Conservation (phyloP, 495 filamentous ascomycete genomes). For the Penicillium desertorum region DNA sequence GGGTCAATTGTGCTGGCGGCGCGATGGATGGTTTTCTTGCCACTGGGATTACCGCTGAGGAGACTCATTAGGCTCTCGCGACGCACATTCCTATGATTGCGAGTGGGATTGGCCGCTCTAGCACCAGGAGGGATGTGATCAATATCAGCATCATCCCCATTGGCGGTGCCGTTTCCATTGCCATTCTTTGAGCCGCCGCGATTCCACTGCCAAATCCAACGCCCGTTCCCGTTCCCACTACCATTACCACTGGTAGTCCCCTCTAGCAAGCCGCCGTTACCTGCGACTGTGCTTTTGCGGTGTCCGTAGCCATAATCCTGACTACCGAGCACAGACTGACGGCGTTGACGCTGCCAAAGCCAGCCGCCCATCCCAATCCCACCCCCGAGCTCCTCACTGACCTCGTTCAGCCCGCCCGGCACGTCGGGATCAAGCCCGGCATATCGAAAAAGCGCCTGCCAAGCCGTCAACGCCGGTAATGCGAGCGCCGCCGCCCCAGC, state of each 20-base stretch:
- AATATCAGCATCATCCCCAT: not conserved
- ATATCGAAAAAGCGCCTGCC: slow-evolving; percentile 59
- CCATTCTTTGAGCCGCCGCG: not conserved
- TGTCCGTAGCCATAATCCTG: not conserved
- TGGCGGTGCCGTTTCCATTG: not conserved
- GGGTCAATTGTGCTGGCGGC: slow-evolving; percentile 5
- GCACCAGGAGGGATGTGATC: not conserved
- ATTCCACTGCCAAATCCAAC: slow-evolving; percentile 17
- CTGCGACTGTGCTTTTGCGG: slow-evolving; percentile 1
- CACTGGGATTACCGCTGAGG: slow-evolving; percentile 3
- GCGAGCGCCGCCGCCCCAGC: slow-evolving; percentile 55
- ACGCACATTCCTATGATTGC: slow-evolving; percentile 1
- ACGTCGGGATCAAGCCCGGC: slow-evolving; percentile 36
- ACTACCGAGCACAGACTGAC: not conserved
- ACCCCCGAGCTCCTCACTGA: slow-evolving; percentile 8
- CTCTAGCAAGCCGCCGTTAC: not conserved
- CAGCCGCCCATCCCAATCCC: slow-evolving; percentile 5
- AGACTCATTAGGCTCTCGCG: slow-evolving; percentile 6
- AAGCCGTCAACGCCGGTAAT: slow-evolving; percentile 54
- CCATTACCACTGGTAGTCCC: not conserved
- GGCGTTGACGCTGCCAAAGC: slow-evolving; percentile 4
- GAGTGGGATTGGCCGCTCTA: not conserved
- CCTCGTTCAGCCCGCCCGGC: slow-evolving; percentile 2
- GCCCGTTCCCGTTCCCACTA: slow-evolving; percentile 3
- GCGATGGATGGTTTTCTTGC: not conserved